These are phyloP conservation scores for Arctostaphylos glauca DNA, from an alignment of 148 eudicot genomes.

Conservation along the genomic window DNA sequence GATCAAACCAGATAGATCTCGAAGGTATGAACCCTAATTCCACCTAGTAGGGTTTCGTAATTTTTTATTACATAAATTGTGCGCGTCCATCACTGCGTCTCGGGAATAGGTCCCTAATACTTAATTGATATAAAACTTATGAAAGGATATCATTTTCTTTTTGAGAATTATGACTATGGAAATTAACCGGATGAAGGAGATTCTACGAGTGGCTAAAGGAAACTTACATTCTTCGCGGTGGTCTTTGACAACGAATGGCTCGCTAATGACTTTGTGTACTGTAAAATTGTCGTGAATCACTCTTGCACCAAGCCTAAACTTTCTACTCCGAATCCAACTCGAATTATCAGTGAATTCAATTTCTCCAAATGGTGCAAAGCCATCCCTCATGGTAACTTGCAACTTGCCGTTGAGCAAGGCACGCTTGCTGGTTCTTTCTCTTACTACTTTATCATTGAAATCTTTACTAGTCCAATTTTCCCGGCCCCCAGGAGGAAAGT, in stretches of 20 bases:
- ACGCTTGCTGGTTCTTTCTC: slow-evolving; percentile 56
- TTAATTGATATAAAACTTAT: too few relatives aligned
- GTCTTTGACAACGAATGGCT: slow-evolving; percentile 67
- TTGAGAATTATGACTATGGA: too few relatives aligned
- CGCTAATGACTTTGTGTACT: slow-evolving; percentile 54
- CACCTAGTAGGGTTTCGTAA: too few relatives aligned
- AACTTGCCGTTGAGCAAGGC: slow-evolving; percentile 60
- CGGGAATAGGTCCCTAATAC: too few relatives aligned
- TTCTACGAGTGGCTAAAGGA: too few relatives aligned
- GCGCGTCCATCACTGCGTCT: too few relatives aligned
- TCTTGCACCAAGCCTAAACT: slow-evolving; percentile 65
- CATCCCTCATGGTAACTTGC: slow-evolving; percentile 41
- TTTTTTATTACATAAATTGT: too few relatives aligned
- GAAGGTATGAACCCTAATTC: too few relatives aligned
- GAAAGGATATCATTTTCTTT: too few relatives aligned
- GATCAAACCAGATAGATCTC: too few relatives aligned
- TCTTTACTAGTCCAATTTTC: slow-evolving; percentile 44
- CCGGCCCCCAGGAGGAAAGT: slow-evolving; percentile 32
- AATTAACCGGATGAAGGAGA: too few relatives aligned
- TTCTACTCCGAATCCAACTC: slow-evolving; percentile 72
- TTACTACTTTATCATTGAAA: slow-evolving; percentile 40
- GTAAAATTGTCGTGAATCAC: slow-evolving; percentile 29
- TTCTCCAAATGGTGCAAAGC: slow-evolving; percentile 37
- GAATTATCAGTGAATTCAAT: slow-evolving; percentile 76
- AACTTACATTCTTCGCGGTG: too few relatives aligned